Evolutionary conservation across 2,329 filamentous ascomycete genomes (phyloP).

Genomic region (Setomelanomma holmii): DNA sequence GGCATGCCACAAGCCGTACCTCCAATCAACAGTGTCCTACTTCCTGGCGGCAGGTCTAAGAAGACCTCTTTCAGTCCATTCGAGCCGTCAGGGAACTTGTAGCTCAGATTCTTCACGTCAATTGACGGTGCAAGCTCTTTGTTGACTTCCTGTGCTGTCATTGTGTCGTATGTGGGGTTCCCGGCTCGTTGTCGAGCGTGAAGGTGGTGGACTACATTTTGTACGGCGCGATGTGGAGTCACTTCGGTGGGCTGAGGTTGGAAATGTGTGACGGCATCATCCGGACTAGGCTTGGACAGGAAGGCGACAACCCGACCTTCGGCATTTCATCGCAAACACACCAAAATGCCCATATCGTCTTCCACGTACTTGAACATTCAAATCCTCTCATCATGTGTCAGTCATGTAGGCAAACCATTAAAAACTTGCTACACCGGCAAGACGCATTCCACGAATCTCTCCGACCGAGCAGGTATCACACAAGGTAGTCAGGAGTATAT

Average conservation of each 20-base stretch:
- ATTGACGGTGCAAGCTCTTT: conserved; percentile 65
- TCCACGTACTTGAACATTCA: too few species aligned
- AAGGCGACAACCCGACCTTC: conserved; percentile 12
- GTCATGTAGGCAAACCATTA: too few species aligned
- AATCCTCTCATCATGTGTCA: too few species aligned
- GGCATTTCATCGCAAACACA: not conserved
- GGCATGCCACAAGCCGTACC: conserved; percentile 57
- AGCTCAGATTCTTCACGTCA: conserved; percentile 77
- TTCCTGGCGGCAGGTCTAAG: conserved; percentile 79
- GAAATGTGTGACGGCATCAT: conserved; percentile 19
- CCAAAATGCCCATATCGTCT: too few species aligned
- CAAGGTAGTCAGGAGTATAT: too few species aligned
- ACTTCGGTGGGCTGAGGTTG: conserved; percentile 4
- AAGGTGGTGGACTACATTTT: conserved; percentile 23
- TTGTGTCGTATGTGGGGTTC: conserved; percentile 6
- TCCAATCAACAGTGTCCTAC: conserved; percentile 89
- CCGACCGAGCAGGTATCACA: too few species aligned
- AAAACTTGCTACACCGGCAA: too few species aligned
- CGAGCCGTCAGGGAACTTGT: conserved; percentile 86
- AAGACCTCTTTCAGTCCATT: conserved; percentile 77
- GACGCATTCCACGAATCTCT: too few species aligned
- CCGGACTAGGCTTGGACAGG: conserved; percentile 21
- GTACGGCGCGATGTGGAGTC: conserved; percentile 11
- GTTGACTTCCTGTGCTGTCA: conserved; percentile 27
- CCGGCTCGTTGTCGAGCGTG: not conserved